A percentile compares a stretch with the other conserved stretches of the same genome.
Evolutionary conservation across 768 basidiomycete genomes (phyloP).

Genomic region (Boletus speciosus): DNA sequence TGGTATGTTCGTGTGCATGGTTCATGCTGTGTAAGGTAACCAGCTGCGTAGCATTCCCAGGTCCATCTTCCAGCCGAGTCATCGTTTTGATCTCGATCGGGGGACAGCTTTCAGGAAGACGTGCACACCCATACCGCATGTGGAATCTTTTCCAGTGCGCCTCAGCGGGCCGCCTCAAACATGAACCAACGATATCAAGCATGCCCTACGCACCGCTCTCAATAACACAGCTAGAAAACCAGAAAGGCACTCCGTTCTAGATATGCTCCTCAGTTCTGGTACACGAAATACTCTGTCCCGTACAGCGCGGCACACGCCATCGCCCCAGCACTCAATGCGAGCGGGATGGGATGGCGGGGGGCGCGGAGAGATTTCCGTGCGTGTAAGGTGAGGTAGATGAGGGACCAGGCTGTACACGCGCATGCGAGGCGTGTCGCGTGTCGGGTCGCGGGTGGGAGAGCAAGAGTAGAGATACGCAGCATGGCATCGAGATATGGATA

Average conservation of each 20-base stretch:
- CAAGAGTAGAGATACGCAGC: neutral
- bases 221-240: neutral
- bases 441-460: neutral
- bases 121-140: neutral
- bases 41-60: neutral
- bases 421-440: neutral
- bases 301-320: conserved; percentile 27
- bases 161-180: neutral
- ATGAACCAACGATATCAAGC: neutral
- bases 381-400: conserved; percentile 43
- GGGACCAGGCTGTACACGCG: conserved; percentile 38
- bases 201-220: neutral
- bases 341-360: conserved; percentile 32
- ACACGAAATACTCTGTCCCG: conserved; percentile 28
- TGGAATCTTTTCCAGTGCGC: neutral
- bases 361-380: conserved; percentile 30
- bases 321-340: conserved; percentile 32
- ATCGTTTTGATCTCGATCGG: neutral
- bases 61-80: neutral
- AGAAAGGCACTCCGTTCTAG: neutral
- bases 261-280: conserved; percentile 19
- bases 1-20: neutral
- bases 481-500: neutral
- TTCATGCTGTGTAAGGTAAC: neutral
- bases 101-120: neutral